A percentile compares a stretch with the other conserved stretches of the same genome.
phyloP scores from a whole-genome alignment of 768 basidiomycete genomes.

The Russula sp. region DNA sequence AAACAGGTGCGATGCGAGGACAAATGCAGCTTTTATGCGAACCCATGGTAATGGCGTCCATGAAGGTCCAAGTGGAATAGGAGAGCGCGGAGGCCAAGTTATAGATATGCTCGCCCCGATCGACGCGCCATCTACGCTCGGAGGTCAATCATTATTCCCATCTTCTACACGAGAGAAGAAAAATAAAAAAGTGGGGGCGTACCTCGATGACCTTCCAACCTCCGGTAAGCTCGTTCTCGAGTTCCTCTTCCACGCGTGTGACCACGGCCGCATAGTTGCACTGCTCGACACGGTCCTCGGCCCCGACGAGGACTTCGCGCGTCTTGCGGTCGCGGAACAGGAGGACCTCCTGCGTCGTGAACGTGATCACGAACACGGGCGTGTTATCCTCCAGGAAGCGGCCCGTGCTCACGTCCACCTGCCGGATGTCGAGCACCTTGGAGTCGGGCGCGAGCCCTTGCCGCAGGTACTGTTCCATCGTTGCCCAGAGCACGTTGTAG shows the following conservation, averaged over 20 bases:
- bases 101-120: conserved; percentile 44
- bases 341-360: conserved; percentile 89
- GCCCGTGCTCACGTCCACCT: conserved; percentile 87
- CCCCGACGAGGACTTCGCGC: conserved; percentile 78
- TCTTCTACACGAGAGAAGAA: neutral
- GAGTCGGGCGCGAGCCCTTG: conserved; percentile 90
- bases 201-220: conserved; percentile 99
- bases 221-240: conserved; percentile 88
- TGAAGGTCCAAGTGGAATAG: neutral
- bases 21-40: conserved; percentile 1
- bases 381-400: conserved; percentile 87
- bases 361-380: conserved; percentile 87
- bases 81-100: conserved; percentile 7
- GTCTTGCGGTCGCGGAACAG: conserved; percentile 88
- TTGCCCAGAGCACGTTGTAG: conserved; percentile 97
- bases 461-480: conserved; percentile 87
- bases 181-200: conserved; percentile 24
- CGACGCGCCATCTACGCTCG: conserved; percentile 41
- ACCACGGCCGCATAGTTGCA: conserved; percentile 89
- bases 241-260: conserved; percentile 80
- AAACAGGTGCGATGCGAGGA: conserved; percentile 6
- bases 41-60: neutral
- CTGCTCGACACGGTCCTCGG: conserved; percentile 87
- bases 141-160: conserved; percentile 10
- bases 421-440: conserved; percentile 92